Base-by-base conservation (phyloP, 352 stramenopile species). In the Phytophthora lateralis region DNA sequence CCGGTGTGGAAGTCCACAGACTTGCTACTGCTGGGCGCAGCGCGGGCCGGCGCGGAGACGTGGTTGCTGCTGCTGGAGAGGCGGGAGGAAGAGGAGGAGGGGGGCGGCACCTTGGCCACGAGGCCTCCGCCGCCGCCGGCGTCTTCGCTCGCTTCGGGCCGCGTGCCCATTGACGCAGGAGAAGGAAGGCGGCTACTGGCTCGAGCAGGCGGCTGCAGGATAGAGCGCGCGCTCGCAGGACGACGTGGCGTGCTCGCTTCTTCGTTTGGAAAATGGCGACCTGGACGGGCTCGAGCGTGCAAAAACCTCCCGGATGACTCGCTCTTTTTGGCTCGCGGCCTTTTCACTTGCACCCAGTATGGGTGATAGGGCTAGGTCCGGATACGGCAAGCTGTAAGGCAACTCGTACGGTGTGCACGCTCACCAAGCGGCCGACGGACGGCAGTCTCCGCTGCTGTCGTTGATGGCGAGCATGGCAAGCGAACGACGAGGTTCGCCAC, bases 91-190 rank as follows among this genome's bases (percentile, higher is more conserved):
- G n/a, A 3, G 21, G 21, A 17, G 10, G 35, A 17, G 35, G 35
- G 4, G 3, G 35, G 15, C 5, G 35, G 10, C 32, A 10, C 32
- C 12, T 58, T 63, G 14, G 61, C n/a, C 1, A 41, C 34, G 26
- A n/a, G 48, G 18, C 12, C 46, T 26, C 12, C 24, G 20, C 9
- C 41, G 38, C 55, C 59, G 18, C 50, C 49, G 35, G 32, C 53
- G 62, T 75, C 67, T 59, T 75, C 53, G 44, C 52, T 66, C 52
- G 45, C 35, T 41, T 41, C 53, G 45, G 62, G 67, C 48, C 56
- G 52, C 57, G 56, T 71, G 37, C 66, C 66, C 61, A 71, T 75
- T 52, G 30, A 27, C 46, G 48, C 26, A 27, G 26, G 35, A 14
- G 6, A n/a, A 38, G 50, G 57, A 18, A 35, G n/a, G 38, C 24